Base-by-base conservation (phyloP, 176 grass and related monocot genomes). In the Thinopyrum elongatum region DNA sequence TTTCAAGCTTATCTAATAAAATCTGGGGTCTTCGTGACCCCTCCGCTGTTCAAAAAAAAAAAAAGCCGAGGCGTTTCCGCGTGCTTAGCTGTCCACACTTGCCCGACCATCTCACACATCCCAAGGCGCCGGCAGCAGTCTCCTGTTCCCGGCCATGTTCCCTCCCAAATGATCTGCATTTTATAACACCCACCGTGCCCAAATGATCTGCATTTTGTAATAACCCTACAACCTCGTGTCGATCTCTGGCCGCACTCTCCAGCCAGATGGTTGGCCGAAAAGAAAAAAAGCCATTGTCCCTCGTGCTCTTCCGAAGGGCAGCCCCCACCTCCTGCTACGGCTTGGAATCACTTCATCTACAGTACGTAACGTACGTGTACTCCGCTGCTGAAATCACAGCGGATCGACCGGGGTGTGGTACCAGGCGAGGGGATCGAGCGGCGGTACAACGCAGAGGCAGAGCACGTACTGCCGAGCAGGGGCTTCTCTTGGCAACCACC, bases 31-130 rank as follows among this genome's bases (percentile, higher is more conserved):
- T n/a, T n/a, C n/a, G n/a, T n/a, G n/a, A n/a, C n/a, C n/a, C n/a
- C n/a, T n/a, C n/a, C n/a, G n/a, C n/a, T n/a, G n/a, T n/a, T n/a
- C n/a, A n/a, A n/a, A n/a, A n/a, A n/a, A n/a, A n/a, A n/a, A n/a
- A n/a, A n/a, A n/a, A n/a, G 33, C 28, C 15, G 60, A 49, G 35
- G 29, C 10, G 19, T 70, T 83, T n/a, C n/a, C n/a, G n/a, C 69
- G 31, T 46, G 70, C 39, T 3, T 74, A 74, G 70, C 70, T 74
- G 70, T 74, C 70, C 70, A 74, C 6, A 46, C 25, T 74, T 74
- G 25, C 36, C 49, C 70, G 59, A 70, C 83, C 83, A 27, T 10
- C n/a, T n/a, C 88, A 47, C 83, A 23, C 70, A 71, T 11, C 44
- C 74, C 71, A 12, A 77, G 41, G 70, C 81, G 58, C 53, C 82